phyloP scores from a whole-genome alignment of 192 early-diverging fungal species.

The Backusella westeae region DNA sequence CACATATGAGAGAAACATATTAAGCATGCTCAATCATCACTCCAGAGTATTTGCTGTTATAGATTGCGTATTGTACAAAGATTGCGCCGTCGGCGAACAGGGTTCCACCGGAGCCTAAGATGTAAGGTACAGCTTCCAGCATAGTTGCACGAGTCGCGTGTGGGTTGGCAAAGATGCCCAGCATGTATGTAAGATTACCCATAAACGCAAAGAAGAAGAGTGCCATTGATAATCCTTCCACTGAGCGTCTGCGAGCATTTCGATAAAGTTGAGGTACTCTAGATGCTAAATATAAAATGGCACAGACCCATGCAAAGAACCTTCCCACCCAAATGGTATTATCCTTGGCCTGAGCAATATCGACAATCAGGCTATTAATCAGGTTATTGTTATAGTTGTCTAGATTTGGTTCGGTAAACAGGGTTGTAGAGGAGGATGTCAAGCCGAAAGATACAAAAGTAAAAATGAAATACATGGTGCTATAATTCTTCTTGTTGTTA shows the following conservation, averaged over 20 bases:
- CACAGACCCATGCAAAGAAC: constrained; percentile 66
- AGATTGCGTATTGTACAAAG: constrained; percentile 44
- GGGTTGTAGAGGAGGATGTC: neutral
- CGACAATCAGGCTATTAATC: neutral
- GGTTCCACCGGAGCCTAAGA: constrained; percentile 70
- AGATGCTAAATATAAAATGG: constrained; percentile 63
- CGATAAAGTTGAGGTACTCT: constrained; percentile 76
- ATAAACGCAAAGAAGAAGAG: constrained; percentile 75
- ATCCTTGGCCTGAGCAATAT: neutral
- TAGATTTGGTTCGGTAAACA: neutral
- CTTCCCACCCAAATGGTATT: constrained; percentile 44
- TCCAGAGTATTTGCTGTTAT: neutral
- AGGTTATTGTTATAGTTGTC: neutral
- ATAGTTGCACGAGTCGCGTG: constrained; percentile 32
- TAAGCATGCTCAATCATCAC: neutral
- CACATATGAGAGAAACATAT: neutral
- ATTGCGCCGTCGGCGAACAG: constrained; percentile 68
- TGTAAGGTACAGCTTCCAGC: constrained; percentile 43
- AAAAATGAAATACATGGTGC: neutral
- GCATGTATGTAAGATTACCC: constrained; percentile 66
- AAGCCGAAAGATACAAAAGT: constrained; percentile 4
- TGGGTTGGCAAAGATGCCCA: constrained; percentile 51
- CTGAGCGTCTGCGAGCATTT: constrained; percentile 57
- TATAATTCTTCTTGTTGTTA: neutral
- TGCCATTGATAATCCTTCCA: constrained; percentile 67